Base-by-base conservation (phyloP, 1,284 basidiomycete genomes). In the Thecaphora thlaspeos region DNA sequence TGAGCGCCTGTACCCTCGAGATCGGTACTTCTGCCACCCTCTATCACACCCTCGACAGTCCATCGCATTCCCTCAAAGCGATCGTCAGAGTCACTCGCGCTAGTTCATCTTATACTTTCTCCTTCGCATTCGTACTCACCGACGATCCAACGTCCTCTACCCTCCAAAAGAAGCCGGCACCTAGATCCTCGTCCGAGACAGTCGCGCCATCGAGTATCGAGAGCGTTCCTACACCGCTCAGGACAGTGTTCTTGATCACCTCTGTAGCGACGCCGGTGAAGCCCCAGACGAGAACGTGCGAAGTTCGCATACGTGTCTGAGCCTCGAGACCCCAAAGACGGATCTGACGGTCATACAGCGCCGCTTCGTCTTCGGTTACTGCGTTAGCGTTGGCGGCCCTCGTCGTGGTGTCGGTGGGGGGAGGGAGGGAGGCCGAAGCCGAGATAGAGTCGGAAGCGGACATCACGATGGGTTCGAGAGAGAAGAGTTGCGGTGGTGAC, bases 251-350 rank as follows among this genome's bases (percentile, higher is more conserved):
- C 80, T 98, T 99, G 80, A 95, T 89, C 22, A 88, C 85, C 79
- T 99, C 95, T n/a, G 92, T 91, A 17, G 94, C 91, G 34, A 90
- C 83, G 3, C 91, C 91, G 41, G 86, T 83, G 46, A 97, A 83
- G 22, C 85, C 85, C 32, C 92, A 81, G 41, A 99, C 83, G 46
- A 97, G 82, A 61, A 98, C 89, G 5, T 91, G 89, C 14, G 93
- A 89, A 71, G 89, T 90, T 67, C 92, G 86, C 90, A 97, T 94
- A 73, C 92, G 84, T 79, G 94, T 91, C 79, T 98, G 94, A 24
- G 95, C 94, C 78, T 96, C 94, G 26, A 96, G 84, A 41, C 95
- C 94, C 94, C 94, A 98, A 57, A 97, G 81, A 24, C 95, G 86
- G 81, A 98, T 96, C 80, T 97, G 94, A 37, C 94, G 87, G 80